Base-by-base conservation (phyloP, 1,284 basidiomycete species). In the Ustilago lituana region DNA sequence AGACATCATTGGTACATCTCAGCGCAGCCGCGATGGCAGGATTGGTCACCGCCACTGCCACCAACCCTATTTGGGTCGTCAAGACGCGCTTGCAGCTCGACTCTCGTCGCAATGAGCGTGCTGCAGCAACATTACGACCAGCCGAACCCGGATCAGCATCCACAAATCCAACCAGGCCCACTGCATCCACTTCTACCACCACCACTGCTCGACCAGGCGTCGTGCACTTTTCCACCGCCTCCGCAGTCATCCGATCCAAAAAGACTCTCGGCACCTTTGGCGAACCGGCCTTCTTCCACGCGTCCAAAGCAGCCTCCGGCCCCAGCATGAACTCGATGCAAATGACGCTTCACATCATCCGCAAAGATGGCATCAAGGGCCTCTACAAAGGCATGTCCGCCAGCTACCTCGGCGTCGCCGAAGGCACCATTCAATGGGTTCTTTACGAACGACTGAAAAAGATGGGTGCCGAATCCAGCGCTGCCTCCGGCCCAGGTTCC, bases 11-110 rank as follows among this genome's bases (percentile, higher is more conserved):
- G 61, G 89, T 98, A 0, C 94, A 98, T 81, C 88, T 98, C 14
- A 78, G 85, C 5, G 91, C 95, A 0, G 96, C 94, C 0, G 91
- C 93, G 0, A 80, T 89, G 5, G 95, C 95, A 0, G 86, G 86
- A 7, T 84, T 98, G 67, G 86, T 87, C 26, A 98, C 95, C 0
- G 88, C 94, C 1, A 91, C 93, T 0, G 92, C 89, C 10, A 98
- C 95, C 15, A 98, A 98, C 82, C 95, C 95, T 0, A 96, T 98
- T 40, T 98, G 95, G 95, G 94, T 98, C 35, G 92, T 98, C 72
- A 98, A 98, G 83, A 98, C 95, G 32, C 89, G 95, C 3, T 80
- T 98, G 47, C 95, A 98, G 82, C 88, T 94, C 26, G 81, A 82
- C 48, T 73, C 75, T 8, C 49, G 61, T n/a, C 49, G 46, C 6